Evolutionary conservation across 805 yeast species (phyloP).

Genomic region (Candida sanyiensis): DNA sequence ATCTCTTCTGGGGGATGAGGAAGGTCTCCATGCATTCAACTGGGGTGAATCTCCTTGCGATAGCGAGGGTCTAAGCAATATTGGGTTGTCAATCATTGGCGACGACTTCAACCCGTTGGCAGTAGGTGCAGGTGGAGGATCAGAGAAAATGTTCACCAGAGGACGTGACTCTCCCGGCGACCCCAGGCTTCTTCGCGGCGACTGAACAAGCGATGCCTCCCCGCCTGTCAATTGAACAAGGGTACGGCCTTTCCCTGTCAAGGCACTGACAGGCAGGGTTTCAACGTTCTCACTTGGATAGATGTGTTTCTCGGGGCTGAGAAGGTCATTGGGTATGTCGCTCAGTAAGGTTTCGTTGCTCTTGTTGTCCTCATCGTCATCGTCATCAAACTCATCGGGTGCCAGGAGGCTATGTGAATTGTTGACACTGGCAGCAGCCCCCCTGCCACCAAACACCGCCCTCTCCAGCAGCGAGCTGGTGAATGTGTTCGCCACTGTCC

Average conservation of each 20-base stretch:
- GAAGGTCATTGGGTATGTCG: conserved; percentile 21
- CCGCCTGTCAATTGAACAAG: too few species aligned
- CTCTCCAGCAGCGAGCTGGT: conserved; percentile 6
- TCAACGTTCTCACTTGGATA: conserved; percentile 18
- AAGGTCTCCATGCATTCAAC: not conserved
- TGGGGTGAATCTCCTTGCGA: too few species aligned
- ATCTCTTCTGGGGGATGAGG: not conserved
- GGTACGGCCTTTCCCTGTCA: too few species aligned
- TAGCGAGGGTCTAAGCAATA: too few species aligned
- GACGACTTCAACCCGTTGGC: too few species aligned
- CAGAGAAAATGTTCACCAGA: too few species aligned
- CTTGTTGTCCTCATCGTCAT: conserved; percentile 7
- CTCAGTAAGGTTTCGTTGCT: conserved; percentile 19
- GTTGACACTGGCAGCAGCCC: not conserved
- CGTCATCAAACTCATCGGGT: conserved; percentile 8
- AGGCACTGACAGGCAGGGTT: not conserved
- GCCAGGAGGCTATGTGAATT: too few species aligned
- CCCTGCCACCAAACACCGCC: conserved; percentile 6
- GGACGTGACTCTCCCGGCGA: too few species aligned
- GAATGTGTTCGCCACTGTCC: conserved; percentile 8
- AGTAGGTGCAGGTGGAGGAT: too few species aligned
- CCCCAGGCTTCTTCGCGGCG: too few species aligned
- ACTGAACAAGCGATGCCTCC: too few species aligned
- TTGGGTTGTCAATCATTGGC: too few species aligned
- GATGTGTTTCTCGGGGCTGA: conserved; percentile 24